Conservation (phyloP, 495 filamentous ascomycete genomes). For the Daldinia bambusicola region DNA sequence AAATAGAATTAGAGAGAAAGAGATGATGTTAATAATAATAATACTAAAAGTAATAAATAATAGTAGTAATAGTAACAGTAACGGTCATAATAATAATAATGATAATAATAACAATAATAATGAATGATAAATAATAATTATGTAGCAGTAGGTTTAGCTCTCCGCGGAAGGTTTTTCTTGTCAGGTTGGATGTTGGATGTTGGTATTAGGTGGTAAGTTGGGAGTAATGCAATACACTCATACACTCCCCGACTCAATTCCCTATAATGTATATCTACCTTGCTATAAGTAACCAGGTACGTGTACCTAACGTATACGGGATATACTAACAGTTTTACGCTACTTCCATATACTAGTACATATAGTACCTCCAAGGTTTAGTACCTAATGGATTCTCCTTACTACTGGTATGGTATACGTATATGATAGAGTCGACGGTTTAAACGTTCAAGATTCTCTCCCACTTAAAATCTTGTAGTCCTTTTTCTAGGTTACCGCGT, state of each 20-base stretch:
- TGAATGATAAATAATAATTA: conserved; percentile 1
- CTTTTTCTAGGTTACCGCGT: not conserved
- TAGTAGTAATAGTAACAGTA: no score
- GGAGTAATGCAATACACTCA: conserved; percentile 20
- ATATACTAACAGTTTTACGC: conserved; percentile 5
- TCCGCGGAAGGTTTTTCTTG: conserved; percentile 1
- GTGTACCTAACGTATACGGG: not conserved
- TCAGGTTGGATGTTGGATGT: conserved; percentile 14
- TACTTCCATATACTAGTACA: not conserved
- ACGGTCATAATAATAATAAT: not conserved
- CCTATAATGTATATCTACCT: conserved; percentile 35
- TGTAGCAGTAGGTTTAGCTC: conserved; percentile 10
- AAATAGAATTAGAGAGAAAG: conserved; percentile 10
- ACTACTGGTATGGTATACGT: not conserved
- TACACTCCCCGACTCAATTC: not conserved
- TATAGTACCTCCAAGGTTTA: not conserved
- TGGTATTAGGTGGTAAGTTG: conserved; percentile 15
- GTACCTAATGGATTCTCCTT: not conserved
- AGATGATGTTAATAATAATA: no score
- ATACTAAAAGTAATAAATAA: not conserved
- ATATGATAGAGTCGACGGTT: conserved; percentile 14
- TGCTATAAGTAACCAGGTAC: conserved; percentile 23
- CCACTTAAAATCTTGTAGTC: not conserved
- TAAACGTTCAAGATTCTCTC: not conserved
- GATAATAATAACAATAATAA: no score